phyloP scores from a whole-genome alignment of 768 basidiomycete genomes.

The Brasilioporus rufonigricans region DNA sequence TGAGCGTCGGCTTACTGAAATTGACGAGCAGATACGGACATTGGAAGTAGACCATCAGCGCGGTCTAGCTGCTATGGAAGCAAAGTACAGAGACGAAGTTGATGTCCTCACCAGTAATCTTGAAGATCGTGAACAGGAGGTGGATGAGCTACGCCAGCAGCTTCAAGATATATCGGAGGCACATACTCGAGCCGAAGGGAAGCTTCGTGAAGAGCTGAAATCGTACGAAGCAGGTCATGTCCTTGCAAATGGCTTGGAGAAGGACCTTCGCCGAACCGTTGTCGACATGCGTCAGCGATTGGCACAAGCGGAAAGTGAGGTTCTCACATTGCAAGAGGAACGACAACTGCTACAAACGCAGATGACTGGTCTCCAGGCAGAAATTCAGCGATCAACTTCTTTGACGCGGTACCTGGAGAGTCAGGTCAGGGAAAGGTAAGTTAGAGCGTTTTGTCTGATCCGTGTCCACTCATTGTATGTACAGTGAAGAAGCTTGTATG shows the following conservation, averaged over 20 bases:
- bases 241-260: constrained; percentile 34
- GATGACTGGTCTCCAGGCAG: constrained; percentile 59
- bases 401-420: constrained; percentile 60
- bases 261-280: constrained; percentile 38
- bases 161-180: constrained; percentile 39
- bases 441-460: neutral
- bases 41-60: constrained; percentile 28
- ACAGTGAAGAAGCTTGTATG: constrained; percentile 48
- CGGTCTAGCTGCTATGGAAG: constrained; percentile 29
- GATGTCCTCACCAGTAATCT: constrained; percentile 38
- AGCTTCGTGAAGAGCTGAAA: constrained; percentile 23
- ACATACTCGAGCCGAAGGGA: constrained; percentile 33
- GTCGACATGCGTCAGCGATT: constrained; percentile 39
- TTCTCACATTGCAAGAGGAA: constrained; percentile 46
- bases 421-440: constrained; percentile 62
- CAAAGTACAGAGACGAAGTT: constrained; percentile 31
- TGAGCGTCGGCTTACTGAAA: constrained; percentile 28
- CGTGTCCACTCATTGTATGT: constrained; percentile 6
- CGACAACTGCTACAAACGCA: constrained; percentile 51
- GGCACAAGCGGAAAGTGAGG: constrained; percentile 36
- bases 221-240: constrained; percentile 25
- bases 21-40: constrained; percentile 19
- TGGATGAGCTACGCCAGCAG: constrained; percentile 33
- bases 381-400: constrained; percentile 62
- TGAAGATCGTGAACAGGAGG: constrained; percentile 37